These are phyloP conservation scores for Nectriaceae sp. DNA, from an alignment of 2,329 filamentous ascomycete genomes.

Conservation along the genomic window DNA sequence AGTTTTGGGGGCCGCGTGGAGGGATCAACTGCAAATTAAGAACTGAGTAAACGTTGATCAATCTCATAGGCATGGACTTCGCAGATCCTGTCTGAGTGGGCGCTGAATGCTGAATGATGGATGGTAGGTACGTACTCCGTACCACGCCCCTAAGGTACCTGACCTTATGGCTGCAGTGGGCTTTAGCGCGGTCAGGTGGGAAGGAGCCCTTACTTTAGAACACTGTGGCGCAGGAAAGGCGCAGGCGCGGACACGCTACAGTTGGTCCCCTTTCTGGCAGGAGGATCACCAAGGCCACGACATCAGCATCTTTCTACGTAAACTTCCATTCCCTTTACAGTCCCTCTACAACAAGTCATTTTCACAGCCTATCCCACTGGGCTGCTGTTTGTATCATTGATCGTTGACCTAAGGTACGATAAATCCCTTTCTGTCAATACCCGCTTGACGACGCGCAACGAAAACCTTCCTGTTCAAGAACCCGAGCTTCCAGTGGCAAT, in stretches of 20 bases:
- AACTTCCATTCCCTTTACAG: not conserved
- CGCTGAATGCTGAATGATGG: no score
- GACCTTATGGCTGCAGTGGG: no score
- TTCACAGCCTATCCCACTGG: not conserved
- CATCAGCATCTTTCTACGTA: not conserved
- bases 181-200: no score
- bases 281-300: not conserved
- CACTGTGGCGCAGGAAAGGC: not conserved
- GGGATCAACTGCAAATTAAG: no score
- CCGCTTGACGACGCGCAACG: not conserved
- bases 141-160: no score
- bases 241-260: not conserved
- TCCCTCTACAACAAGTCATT: no score
- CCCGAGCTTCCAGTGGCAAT: not conserved
- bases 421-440: not conserved
- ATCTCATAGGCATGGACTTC: no score
- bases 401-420: not conserved
- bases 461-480: not conserved
- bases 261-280: not conserved
- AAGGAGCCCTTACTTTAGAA: no score
- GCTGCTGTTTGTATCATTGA: not conserved
- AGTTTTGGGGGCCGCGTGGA: no score
- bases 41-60: no score
- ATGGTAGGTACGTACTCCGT: no score
- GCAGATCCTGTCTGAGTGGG: no score